Conservation (phyloP, 441 rosid species). For the Gossypium schwendimanii region DNA sequence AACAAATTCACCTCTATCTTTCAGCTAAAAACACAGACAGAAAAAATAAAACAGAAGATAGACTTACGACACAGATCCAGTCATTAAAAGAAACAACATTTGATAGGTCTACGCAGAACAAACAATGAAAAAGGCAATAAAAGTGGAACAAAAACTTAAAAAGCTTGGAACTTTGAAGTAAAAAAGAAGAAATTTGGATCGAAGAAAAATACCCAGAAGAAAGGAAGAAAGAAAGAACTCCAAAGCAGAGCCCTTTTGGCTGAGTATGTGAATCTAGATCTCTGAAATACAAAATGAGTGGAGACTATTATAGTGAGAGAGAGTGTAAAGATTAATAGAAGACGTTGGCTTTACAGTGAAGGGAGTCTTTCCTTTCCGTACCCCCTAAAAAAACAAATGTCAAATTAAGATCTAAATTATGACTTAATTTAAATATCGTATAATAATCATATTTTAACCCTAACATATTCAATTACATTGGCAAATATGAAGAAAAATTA, state of each 20-base stretch:
- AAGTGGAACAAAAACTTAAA: background rate
- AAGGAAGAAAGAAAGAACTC: background rate
- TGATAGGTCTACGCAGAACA: background rate
- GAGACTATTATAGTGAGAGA: conserved; percentile 1
- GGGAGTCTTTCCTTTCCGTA: background rate
- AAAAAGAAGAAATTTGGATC: background rate
- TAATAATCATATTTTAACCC: background rate
- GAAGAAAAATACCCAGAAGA: background rate
- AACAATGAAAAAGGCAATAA: background rate
- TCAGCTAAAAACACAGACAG: background rate
- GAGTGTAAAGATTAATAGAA: background rate
- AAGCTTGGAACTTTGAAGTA: background rate
- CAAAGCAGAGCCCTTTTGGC: background rate
- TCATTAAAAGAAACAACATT: background rate
- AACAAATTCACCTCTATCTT: background rate
- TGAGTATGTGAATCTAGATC: conserved; percentile 10
- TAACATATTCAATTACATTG: too few species aligned
- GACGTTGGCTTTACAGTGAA: background rate
- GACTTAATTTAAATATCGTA: background rate
- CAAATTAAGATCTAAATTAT: background rate
- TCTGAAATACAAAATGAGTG: background rate
- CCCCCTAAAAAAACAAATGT: background rate
- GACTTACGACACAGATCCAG: background rate
- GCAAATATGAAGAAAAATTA: too few species aligned
- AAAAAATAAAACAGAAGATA: background rate